These are phyloP conservation scores for Russula lepida DNA, from an alignment of 768 basidiomycete genomes.

Conservation along the genomic window DNA sequence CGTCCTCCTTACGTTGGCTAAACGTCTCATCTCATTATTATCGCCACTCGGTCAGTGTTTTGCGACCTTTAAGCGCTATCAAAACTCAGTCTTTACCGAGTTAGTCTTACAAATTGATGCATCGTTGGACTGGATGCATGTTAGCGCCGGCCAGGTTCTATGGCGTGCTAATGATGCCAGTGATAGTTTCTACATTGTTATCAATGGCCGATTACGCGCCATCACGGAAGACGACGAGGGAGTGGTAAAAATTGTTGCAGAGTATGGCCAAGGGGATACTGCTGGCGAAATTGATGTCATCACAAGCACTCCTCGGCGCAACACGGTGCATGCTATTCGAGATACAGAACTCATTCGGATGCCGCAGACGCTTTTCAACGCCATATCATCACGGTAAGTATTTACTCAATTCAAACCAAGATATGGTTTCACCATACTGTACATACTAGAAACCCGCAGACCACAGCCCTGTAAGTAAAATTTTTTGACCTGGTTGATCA, in stretches of 20 bases:
- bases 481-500: constrained; percentile 21
- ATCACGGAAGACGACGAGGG: constrained; percentile 74
- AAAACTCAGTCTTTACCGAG: neutral
- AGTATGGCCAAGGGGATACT: constrained; percentile 95
- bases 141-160: constrained; percentile 87
- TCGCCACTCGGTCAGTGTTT: constrained; percentile 72
- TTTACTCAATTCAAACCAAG: neutral
- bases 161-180: constrained; percentile 88
- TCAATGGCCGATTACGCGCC: constrained; percentile 91
- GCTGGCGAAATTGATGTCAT: constrained; percentile 98
- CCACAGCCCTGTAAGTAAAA: constrained; percentile 62
- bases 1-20: constrained; percentile 89
- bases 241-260: constrained; percentile 72
- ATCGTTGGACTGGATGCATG: constrained; percentile 97
- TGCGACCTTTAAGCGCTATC: neutral
- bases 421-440: constrained; percentile 1
- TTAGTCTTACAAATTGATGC: constrained; percentile 94
- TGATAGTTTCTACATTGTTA: constrained; percentile 96
- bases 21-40: constrained; percentile 88
- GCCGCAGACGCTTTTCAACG: constrained; percentile 96
- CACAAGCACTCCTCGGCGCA: constrained; percentile 77
- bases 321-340: constrained; percentile 94
- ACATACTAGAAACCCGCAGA: constrained; percentile 63
- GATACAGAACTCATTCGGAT: constrained; percentile 96
- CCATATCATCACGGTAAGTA: constrained; percentile 75